Percentiles rank a stretch among this genome's conserved stretches.
Conservation (phyloP, 768 basidiomycete genomes). For the Sarcomyxa edulis region DNA sequence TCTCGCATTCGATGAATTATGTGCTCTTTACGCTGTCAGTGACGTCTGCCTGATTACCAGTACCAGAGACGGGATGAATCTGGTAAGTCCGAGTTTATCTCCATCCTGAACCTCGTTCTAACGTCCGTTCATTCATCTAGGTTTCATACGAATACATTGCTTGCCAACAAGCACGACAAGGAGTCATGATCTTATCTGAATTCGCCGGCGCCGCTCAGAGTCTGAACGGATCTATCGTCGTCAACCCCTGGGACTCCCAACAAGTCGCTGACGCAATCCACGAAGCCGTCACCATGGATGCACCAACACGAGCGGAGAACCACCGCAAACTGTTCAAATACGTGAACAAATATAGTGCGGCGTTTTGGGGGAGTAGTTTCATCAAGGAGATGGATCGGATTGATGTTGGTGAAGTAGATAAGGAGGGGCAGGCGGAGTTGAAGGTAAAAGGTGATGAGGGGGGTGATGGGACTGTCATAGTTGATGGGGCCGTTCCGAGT, state of each 20-base stretch:
- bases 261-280: slow-evolving; percentile 97
- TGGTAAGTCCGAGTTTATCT: slow-evolving; percentile 50
- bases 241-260: slow-evolving; percentile 99
- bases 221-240: slow-evolving; percentile 92
- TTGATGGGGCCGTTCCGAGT: slow-evolving; percentile 27
- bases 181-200: slow-evolving; percentile 96
- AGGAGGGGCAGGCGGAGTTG: slow-evolving; percentile 29
- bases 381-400: slow-evolving; percentile 79
- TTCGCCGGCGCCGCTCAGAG: slow-evolving; percentile 97
- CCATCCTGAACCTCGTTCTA: slow-evolving; percentile 14
- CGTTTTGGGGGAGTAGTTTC: slow-evolving; percentile 90
- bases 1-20: slow-evolving; percentile 88
- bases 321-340: slow-evolving; percentile 96
- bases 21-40: slow-evolving; percentile 94
- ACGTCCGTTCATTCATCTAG: slow-evolving; percentile 42
- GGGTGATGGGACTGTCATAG: slow-evolving; percentile 30
- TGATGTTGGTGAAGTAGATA: slow-evolving; percentile 31
- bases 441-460: slow-evolving; percentile 27
- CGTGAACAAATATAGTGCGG: slow-evolving; percentile 90
- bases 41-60: slow-evolving; percentile 95
- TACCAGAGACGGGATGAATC: slow-evolving; percentile 98
- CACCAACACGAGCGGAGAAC: slow-evolving; percentile 81
- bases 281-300: slow-evolving; percentile 88
- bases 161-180: slow-evolving; percentile 88
- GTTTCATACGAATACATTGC: slow-evolving; percentile 99